A percentile compares a stretch with the other conserved stretches of the same genome.
phyloP scores from a whole-genome alignment of 805 yeast genomes.

The Candida arabinofermentans region DNA sequence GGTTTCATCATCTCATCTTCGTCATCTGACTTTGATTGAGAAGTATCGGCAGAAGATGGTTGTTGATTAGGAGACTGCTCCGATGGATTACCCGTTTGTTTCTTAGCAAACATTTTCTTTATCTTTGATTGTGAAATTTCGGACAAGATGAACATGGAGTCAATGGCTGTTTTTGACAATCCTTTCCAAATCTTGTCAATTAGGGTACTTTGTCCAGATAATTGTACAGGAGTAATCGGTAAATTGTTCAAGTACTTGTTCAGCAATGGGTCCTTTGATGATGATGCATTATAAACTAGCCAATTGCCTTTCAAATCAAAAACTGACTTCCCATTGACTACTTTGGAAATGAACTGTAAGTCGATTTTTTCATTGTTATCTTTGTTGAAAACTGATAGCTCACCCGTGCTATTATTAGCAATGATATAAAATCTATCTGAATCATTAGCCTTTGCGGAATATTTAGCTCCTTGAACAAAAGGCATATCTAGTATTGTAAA shows the following conservation, averaged over 20 bases:
- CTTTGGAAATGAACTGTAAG: slow-evolving; percentile 10
- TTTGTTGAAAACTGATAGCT: slow-evolving; percentile 10
- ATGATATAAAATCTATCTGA: slow-evolving; percentile 15
- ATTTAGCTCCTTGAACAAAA: too few relatives aligned
- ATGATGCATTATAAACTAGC: slow-evolving; percentile 44
- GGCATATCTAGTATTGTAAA: too few relatives aligned
- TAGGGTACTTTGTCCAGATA: slow-evolving; percentile 45
- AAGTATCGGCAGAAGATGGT: not conserved
- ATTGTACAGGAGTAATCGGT: slow-evolving; percentile 40
- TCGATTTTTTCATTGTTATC: not conserved
- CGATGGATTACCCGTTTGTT: too few relatives aligned
- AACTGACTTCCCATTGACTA: slow-evolving; percentile 36
- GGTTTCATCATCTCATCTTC: slow-evolving; percentile 11
- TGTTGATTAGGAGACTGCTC: too few relatives aligned
- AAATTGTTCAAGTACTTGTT: slow-evolving; percentile 9
- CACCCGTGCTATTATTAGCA: slow-evolving; percentile 16
- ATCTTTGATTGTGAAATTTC: slow-evolving; percentile 45
- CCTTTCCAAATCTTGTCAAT: slow-evolving; percentile 44
- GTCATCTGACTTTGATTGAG: slow-evolving; percentile 1
- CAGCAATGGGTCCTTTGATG: slow-evolving; percentile 33
- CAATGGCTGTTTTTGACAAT: slow-evolving; percentile 50
- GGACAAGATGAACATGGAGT: slow-evolving; percentile 34
- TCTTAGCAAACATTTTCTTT: slow-evolving; percentile 32
- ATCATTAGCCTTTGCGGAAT: slow-evolving; percentile 8
- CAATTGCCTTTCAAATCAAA: slow-evolving; percentile 47